These are phyloP conservation scores for Solanum pinnatisectum DNA, from an alignment of 257 asterid genomes.

Conservation along the genomic window DNA sequence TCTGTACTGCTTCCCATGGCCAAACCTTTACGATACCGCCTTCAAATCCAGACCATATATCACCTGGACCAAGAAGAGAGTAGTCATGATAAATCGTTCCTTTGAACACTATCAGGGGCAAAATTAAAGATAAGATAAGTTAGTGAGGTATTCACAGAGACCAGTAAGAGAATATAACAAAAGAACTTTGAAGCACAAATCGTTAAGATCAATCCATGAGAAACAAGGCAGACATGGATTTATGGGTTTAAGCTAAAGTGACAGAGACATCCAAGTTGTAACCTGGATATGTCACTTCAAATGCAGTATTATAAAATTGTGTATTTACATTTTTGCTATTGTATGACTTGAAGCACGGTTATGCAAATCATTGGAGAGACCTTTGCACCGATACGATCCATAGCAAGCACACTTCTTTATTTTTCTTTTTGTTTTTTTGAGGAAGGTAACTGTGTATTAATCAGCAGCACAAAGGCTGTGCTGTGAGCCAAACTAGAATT, in stretches of 20 bases:
- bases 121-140: neutral
- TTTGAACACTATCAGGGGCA: neutral
- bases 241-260: neutral
- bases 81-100: neutral
- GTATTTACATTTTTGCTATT: neutral
- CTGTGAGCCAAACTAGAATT: neutral
- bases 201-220: neutral
- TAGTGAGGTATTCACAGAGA: neutral
- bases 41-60: constrained; percentile 92
- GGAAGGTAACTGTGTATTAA: neutral
- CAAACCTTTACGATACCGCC: constrained; percentile 68
- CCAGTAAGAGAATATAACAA: neutral
- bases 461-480: neutral
- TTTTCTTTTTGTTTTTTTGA: too few relatives aligned
- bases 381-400: neutral
- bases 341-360: neutral
- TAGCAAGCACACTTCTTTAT: neutral
- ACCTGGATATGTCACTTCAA: neutral
- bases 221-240: neutral
- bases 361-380: neutral
- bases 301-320: neutral
- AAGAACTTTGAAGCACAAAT: neutral
- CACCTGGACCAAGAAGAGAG: constrained; percentile 42
- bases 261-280: neutral
- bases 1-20: constrained; percentile 87